Percentiles rank a stretch among this genome's conserved stretches.
Conservation (phyloP, 345 rosid genomes). For the Arabis hirsuta region DNA sequence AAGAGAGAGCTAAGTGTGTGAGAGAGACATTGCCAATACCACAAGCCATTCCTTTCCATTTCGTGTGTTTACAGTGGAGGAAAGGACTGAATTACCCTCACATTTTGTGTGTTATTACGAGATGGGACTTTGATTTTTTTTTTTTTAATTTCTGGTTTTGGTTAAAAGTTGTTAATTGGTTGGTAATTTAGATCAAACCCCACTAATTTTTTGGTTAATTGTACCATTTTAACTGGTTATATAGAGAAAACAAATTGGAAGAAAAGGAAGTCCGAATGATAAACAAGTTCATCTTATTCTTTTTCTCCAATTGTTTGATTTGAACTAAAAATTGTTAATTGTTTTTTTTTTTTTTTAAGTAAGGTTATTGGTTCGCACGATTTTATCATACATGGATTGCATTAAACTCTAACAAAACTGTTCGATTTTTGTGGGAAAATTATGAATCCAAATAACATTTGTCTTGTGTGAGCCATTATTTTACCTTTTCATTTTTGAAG, state of each 20-base stretch:
- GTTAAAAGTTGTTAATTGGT: no score
- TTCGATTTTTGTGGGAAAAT: background rate
- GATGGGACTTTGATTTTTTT: background rate
- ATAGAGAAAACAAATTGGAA: no score
- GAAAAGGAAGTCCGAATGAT: no score
- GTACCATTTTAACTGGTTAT: no score
- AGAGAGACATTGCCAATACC: slow-evolving; percentile 69
- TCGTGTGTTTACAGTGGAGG: background rate
- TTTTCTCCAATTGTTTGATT: no score
- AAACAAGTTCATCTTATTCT: no score
- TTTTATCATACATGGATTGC: slow-evolving; percentile 8
- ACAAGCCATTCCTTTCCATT: slow-evolving; percentile 64
- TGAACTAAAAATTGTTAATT: background rate
- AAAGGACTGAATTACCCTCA: slow-evolving; percentile 44
- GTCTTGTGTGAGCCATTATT: background rate
- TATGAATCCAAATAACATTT: background rate
- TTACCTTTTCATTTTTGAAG: background rate
- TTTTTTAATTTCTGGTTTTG: no score
- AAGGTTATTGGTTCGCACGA: slow-evolving; percentile 39
- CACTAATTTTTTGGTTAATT: no score
- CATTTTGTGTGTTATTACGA: slow-evolving; percentile 6
- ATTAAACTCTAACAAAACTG: background rate
- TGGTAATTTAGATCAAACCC: no score
- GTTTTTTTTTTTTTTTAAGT: background rate
- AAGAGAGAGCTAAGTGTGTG: slow-evolving; percentile 14